Evolutionary conservation across 1,284 basidiomycete species (phyloP), one percentile per base, ranked within the genome.

Genomic region (Apiotrichum sp.): DNA sequence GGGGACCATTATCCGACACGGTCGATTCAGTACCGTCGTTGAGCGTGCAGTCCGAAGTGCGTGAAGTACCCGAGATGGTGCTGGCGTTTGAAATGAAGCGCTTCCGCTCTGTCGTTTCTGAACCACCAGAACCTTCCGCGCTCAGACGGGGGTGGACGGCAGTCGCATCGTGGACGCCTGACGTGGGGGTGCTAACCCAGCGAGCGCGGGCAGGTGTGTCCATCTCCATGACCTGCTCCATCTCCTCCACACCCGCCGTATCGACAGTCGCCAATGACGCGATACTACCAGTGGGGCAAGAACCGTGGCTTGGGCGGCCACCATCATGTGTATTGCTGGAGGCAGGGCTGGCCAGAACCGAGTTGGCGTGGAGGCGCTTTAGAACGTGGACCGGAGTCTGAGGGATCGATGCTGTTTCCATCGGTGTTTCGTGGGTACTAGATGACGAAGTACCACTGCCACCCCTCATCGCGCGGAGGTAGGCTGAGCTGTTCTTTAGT

Each of bases 201-300:
- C 40, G 40, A 7, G 40, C 6, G n/a, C 70, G 61, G 10, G 64
- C 66, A 4, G 70, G 69, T 34, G 70, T 68, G 47, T 70, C 67
- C 67, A 70, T 68, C 34, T 59, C 63, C 57, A 72, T 57, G 34
- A 72, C 63, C 16, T 53, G 47, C 48, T 72, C 70, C 70, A 72
- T 72, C 61, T 69, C 69, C 46, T 66, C 63, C 7, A 56, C 61
- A 44, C 60, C 59, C 11, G 42, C 57, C 50, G 62, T 62, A 33
- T 59, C 61, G 11, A 41, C 29, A 14, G 44, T 10, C 4, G 45
- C 5, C 9, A 41, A 3, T 16, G 42, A 53, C 29, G 38, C 36
- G 14, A 49, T n/a, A 40, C 39, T 42, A 14, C 39, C 31, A 9
- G n/a, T 39, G 16, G 3, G 35, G 1, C 9, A 38, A 13, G 9